A percentile compares a stretch with the other conserved stretches of the same genome.
These are phyloP conservation scores for Gardenia jasminoides DNA, from an alignment of 257 asterid genomes.

Conservation along the genomic window DNA sequence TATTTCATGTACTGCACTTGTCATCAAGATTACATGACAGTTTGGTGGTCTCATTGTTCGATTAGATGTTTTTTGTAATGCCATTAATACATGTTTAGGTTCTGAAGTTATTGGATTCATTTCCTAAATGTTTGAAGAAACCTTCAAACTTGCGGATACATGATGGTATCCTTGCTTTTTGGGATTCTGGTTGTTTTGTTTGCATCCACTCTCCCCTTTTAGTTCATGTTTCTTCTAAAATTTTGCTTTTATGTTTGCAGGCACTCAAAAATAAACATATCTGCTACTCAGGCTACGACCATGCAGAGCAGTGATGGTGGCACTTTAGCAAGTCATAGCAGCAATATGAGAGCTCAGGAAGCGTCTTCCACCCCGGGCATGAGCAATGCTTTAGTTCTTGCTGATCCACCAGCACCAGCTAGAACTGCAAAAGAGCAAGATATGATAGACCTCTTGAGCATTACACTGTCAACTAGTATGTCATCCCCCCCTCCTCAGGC, in stretches of 20 bases:
- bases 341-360: constrained; percentile 24
- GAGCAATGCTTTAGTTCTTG: constrained; percentile 66
- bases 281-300: constrained; percentile 31
- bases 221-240: neutral
- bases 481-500: constrained; percentile 41
- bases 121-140: neutral
- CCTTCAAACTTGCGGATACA: neutral
- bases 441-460: constrained; percentile 70
- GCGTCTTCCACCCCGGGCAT: constrained; percentile 23
- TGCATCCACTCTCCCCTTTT: neutral
- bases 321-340: constrained; percentile 2
- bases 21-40: neutral
- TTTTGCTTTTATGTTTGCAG: constrained; percentile 33
- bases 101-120: neutral
- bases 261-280: constrained; percentile 45
- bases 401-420: constrained; percentile 37
- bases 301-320: constrained; percentile 21
- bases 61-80: neutral
- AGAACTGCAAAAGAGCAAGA: constrained; percentile 60
- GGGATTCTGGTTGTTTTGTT: neutral
- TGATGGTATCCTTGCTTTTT: neutral
- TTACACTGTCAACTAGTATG: constrained; percentile 47
- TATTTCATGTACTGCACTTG: neutral
- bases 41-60: neutral
- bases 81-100: neutral